Percentiles rank a stretch among this genome's conserved stretches.
Evolutionary conservation across 495 filamentous ascomycete species (phyloP).

Genomic region (Penicillium steckii): DNA sequence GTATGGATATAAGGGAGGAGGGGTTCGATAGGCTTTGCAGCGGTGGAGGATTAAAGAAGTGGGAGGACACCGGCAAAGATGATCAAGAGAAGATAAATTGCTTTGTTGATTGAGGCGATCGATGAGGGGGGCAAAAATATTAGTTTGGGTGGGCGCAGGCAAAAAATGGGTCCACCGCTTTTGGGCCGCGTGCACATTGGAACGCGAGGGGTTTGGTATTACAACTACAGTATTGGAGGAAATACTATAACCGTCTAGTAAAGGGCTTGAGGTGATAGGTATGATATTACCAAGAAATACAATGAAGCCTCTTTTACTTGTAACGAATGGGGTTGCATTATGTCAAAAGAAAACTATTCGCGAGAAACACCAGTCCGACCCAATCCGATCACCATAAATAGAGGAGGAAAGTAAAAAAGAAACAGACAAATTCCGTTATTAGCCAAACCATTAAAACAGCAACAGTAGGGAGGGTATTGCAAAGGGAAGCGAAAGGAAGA

Average conservation of each 20-base stretch:
- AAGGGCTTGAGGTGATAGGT: too few relatives aligned
- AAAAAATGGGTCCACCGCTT: slow-evolving; percentile 23
- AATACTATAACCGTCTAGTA: neutral
- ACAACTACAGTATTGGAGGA: neutral
- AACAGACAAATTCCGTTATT: neutral
- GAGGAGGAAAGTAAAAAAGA: slow-evolving; percentile 1
- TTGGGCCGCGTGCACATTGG: slow-evolving; percentile 9
- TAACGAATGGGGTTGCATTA: slow-evolving; percentile 14
- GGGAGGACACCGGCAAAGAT: slow-evolving; percentile 3
- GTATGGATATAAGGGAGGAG: neutral
- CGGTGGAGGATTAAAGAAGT: neutral
- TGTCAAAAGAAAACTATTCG: slow-evolving; percentile 15
- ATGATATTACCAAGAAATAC: too few relatives aligned
- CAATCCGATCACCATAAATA: slow-evolving; percentile 27
- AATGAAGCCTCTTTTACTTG: too few relatives aligned
- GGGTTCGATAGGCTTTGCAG: too few relatives aligned
- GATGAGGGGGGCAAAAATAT: slow-evolving; percentile 36
- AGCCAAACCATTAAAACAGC: slow-evolving; percentile 16
- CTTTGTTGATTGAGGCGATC: slow-evolving; percentile 28
- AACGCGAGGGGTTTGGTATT: slow-evolving; percentile 15
- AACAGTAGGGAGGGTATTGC: neutral
- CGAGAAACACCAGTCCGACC: slow-evolving; percentile 7
- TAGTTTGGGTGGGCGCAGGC: slow-evolving; percentile 22
- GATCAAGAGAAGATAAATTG: slow-evolving; percentile 19
- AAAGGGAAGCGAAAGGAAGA: slow-evolving; percentile 2